Conservation (phyloP, 2,329 filamentous ascomycete genomes). For the Rutstroemia sydowiana region DNA sequence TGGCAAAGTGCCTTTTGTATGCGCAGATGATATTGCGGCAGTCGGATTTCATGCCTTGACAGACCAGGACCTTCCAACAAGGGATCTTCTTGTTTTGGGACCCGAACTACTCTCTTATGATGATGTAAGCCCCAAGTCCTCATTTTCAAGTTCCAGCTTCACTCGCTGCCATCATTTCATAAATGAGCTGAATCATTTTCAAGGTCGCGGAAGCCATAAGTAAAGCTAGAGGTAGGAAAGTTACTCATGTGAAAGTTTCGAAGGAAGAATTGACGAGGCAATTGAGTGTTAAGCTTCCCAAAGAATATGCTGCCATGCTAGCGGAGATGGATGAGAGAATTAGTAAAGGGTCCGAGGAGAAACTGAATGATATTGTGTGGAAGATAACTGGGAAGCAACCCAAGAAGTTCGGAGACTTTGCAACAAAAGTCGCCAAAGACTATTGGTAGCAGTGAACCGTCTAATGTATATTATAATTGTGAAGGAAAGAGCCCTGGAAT, state of each 20-base stretch:
- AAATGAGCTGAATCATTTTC: background rate
- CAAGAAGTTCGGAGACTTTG: slow-evolving; percentile 13
- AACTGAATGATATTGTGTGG: slow-evolving; percentile 11
- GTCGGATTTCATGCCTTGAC: slow-evolving; percentile 36
- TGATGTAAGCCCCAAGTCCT: slow-evolving; percentile 16
- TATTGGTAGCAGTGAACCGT: background rate
- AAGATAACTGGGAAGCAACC: slow-evolving; percentile 11
- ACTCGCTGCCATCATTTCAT: background rate
- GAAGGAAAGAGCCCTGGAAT: no score
- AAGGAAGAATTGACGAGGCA: slow-evolving; percentile 9
- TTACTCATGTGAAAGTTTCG: slow-evolving; percentile 14
- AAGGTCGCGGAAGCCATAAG: slow-evolving; percentile 17
- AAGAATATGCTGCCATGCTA: slow-evolving; percentile 11
- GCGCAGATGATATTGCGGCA: slow-evolving; percentile 39
- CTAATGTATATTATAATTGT: no score
- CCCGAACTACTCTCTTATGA: slow-evolving; percentile 30
- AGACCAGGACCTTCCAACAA: slow-evolving; percentile 32
- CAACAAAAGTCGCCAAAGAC: slow-evolving; percentile 8
- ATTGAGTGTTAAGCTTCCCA: slow-evolving; percentile 8
- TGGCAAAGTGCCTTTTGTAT: slow-evolving; percentile 40
- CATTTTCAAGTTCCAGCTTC: background rate
- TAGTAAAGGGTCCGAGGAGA: slow-evolving; percentile 11
- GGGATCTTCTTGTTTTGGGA: slow-evolving; percentile 30
- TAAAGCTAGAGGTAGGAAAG: slow-evolving; percentile 12
- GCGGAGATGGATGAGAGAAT: slow-evolving; percentile 9